phyloP scores from a whole-genome alignment of 208 protist genomes.

The Leishmania braziliensis region DNA sequence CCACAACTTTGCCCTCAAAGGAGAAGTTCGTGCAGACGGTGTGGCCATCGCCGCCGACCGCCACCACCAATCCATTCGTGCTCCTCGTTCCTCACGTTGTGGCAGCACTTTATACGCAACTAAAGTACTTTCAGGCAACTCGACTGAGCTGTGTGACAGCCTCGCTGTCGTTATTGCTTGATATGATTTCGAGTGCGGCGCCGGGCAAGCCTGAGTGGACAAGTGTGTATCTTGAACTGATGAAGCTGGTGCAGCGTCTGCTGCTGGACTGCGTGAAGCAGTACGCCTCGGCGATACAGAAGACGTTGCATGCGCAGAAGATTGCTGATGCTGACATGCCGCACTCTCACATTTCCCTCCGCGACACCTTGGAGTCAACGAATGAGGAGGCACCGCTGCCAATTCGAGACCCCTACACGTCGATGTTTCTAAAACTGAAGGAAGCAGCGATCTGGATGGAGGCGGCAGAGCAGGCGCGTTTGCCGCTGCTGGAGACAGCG shows the following conservation, averaged over 20 bases:
- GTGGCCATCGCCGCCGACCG: neutral
- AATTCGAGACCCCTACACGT: constrained; percentile 30
- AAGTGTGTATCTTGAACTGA: constrained; percentile 17
- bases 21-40: constrained; percentile 26
- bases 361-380: constrained; percentile 1
- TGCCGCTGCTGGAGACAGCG: neutral
- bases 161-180: constrained; percentile 23
- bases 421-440: constrained; percentile 29
- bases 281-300: constrained; percentile 31
- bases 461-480: neutral
- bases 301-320: constrained; percentile 11
- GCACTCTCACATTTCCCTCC: constrained; percentile 26
- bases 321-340: constrained; percentile 17
- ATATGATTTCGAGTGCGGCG: constrained; percentile 5
- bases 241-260: constrained; percentile 32
- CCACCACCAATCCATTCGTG: neutral
- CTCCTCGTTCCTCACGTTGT: constrained; percentile 23
- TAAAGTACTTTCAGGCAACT: constrained; percentile 32
- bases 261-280: constrained; percentile 29
- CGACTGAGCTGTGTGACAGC: constrained; percentile 25
- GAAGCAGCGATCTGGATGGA: constrained; percentile 27
- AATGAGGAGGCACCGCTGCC: constrained; percentile 24
- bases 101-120: constrained; percentile 23
- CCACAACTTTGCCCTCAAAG: constrained; percentile 18
- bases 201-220: neutral